Conservation (phyloP, 331 rosid species). For the Pyrus hybrid region DNA sequence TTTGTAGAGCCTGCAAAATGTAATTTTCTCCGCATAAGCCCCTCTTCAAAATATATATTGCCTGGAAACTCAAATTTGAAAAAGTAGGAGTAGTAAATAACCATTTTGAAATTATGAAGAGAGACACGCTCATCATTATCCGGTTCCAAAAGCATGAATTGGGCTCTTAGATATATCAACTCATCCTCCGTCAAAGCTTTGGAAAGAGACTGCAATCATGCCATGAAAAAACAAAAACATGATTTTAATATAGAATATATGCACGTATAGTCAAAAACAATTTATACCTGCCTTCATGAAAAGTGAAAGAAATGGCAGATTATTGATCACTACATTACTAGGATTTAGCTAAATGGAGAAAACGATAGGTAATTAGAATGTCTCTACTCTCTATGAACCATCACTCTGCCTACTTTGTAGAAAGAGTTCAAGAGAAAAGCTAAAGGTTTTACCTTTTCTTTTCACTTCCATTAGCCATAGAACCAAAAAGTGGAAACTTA, state of each 20-base stretch:
- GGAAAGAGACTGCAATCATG: constrained; percentile 63
- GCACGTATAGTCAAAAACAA: no score
- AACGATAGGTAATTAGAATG: background rate
- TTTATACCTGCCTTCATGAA: background rate
- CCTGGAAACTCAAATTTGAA: constrained; percentile 2
- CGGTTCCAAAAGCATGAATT: constrained; percentile 81
- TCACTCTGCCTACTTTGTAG: background rate
- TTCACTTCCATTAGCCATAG: background rate
- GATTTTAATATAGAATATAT: background rate
- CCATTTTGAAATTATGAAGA: constrained; percentile 83
- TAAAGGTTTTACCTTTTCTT: background rate
- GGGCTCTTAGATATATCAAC: constrained; percentile 76
- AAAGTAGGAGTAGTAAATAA: constrained; percentile 14
- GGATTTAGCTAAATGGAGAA: background rate
- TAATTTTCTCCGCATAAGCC: background rate
- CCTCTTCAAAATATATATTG: background rate
- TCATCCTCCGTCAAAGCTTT: constrained; percentile 91
- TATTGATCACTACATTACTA: background rate
- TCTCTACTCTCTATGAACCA: background rate
- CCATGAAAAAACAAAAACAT: background rate
- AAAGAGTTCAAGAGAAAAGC: background rate
- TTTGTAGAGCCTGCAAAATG: constrained; percentile 64
- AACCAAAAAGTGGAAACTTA: background rate
- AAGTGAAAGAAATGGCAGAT: background rate
- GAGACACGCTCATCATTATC: constrained; percentile 62